Conservation (phyloP, 192 early-diverging fungal species). For the Coemansia sp. region DNA sequence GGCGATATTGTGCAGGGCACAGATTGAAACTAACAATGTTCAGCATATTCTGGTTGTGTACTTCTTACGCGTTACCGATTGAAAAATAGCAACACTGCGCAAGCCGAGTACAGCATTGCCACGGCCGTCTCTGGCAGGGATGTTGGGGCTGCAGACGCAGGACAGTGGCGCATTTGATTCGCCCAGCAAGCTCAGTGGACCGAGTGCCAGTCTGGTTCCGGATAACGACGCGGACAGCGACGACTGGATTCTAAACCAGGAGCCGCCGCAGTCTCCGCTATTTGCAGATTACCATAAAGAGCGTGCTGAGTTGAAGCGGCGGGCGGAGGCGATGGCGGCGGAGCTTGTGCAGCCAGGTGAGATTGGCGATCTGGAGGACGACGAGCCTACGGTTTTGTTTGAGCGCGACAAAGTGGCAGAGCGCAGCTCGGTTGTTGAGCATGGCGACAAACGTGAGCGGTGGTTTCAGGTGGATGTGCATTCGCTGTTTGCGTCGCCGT, state of each 20-base stretch:
- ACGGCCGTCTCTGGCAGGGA: constrained; percentile 26
- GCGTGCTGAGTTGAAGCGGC: constrained; percentile 1
- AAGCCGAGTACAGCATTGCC: constrained; percentile 11
- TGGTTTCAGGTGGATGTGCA: constrained; percentile 37
- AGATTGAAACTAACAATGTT: constrained; percentile 5
- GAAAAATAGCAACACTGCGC: constrained; percentile 9
- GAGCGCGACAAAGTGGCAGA: not conserved
- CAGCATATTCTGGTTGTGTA: constrained; percentile 2
- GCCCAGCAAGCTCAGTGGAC: constrained; percentile 12
- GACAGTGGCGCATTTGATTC: not conserved
- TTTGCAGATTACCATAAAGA: constrained; percentile 32
- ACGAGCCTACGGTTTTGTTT: not conserved
- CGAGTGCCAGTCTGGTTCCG: not conserved
- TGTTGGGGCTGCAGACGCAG: constrained; percentile 20
- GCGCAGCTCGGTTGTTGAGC: not conserved
- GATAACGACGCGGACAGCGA: not conserved
- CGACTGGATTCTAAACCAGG: constrained; percentile 44
- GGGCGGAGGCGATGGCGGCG: not conserved
- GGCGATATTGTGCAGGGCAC: not conserved
- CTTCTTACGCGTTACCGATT: not conserved
- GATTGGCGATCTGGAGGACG: not conserved
- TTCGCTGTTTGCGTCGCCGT: constrained; percentile 29
- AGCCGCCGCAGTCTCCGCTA: constrained; percentile 43
- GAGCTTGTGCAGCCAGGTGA: constrained; percentile 4
- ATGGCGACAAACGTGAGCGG: constrained; percentile 3